Evolutionary conservation across 106 monocot species (phyloP).

Genomic region (Apostasia shenzhenica): DNA sequence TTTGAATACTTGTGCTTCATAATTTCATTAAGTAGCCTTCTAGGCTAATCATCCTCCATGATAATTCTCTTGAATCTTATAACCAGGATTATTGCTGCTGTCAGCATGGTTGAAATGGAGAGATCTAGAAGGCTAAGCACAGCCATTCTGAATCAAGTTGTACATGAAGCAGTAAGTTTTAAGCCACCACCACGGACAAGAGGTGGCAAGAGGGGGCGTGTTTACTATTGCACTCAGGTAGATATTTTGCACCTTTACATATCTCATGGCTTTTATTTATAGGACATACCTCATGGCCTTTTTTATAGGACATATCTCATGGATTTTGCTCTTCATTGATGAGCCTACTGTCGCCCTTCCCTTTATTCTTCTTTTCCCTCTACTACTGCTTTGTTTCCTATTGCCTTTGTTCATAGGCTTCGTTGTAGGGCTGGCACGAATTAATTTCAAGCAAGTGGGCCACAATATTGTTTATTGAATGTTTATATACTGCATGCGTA

Average conservation of each 20-base stretch:
- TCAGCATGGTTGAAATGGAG: conserved; percentile 85
- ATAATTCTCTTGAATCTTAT: neutral
- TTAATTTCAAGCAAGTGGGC: too few species aligned
- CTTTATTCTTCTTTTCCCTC: too few species aligned
- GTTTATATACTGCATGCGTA: too few species aligned
- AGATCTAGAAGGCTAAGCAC: conserved; percentile 87
- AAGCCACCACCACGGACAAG: conserved; percentile 95
- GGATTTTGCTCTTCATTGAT: too few species aligned
- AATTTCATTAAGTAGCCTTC: neutral
- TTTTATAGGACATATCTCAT: too few species aligned
- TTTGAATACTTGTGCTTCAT: neutral
- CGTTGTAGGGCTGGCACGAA: too few species aligned
- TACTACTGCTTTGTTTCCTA: too few species aligned
- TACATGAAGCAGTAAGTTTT: conserved; percentile 83
- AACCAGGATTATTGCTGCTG: conserved; percentile 71
- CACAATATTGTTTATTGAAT: too few species aligned
- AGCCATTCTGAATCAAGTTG: conserved; percentile 81
- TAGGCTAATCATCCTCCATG: neutral
- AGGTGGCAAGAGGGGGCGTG: conserved; percentile 87
- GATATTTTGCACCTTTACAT: neutral
- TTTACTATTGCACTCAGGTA: conserved; percentile 94
- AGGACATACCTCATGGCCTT: too few species aligned
- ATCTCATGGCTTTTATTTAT: neutral
- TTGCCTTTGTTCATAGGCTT: too few species aligned
- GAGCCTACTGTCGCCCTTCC: too few species aligned